Evolutionary conservation across 768 basidiomycete species (phyloP), one percentile per base, ranked within the genome.

Genomic region (Hydnomerulius pinastri): DNA sequence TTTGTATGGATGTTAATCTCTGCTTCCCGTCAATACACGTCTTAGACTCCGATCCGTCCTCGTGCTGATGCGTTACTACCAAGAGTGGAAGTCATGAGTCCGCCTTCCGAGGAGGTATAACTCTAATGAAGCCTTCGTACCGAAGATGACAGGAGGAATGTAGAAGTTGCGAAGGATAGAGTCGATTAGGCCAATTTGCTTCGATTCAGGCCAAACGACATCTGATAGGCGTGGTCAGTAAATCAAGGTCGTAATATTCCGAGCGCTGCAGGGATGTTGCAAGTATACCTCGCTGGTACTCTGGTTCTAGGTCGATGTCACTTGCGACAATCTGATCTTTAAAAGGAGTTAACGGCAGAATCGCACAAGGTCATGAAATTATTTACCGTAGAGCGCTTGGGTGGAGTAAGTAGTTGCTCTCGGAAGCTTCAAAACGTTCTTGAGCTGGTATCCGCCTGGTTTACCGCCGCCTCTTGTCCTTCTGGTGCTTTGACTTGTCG

Each of bases 21-120:
- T 92, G 90, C 60, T 92, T 92, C 15, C 90, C 90, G 58, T 90
- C 88, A 7, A 88, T 87, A 58, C 86, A 88, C 1, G 80, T 82
- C 57, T 80, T 81, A 3, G 70, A 74, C 59, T 88, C 87, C 0
- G 77, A 69, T 0, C 89, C 89, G 57, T 90, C 87, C 0, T 83
- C 78, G 28, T 65, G 59, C 2, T 71, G 64, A 18, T 78, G 66
- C 69, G 11, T 81, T 76, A 52, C 85, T 83, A 73, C 59, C 13
- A 51, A 18, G 51, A 55, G 28, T 60, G 54, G 20, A 27, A 4
- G 42, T 9, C 3, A 45, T 48, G 11, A 50, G 55, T 41, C n/a
- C 43, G 10, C n/a, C 23, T 33, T 39, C 17, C 33, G 17, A 27
- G 6, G 1, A 8, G 23, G 6, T 37, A 13, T 15, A 18, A 17